Base-by-base conservation (phyloP, 1,139 yeast genomes). In the Candida sp. region DNA sequence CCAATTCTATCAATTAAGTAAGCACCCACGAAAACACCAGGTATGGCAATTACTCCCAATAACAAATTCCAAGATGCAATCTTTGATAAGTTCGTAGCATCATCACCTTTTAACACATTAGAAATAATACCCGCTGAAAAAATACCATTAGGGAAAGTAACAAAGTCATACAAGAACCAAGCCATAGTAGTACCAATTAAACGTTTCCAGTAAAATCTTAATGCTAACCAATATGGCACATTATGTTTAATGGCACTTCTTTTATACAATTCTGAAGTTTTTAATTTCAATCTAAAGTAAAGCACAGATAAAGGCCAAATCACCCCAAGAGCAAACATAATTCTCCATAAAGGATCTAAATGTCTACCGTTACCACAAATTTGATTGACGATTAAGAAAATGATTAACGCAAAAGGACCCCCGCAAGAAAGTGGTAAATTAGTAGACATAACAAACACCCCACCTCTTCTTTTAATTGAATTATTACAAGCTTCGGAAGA, bases 401-500 rank as follows among this genome's bases (percentile, higher is more conserved):
- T 71, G 45, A 74, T 70, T 43, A 82, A 61, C n/a, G 89, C 87
- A 60, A 86, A 82, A 15, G 93, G 93, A 6, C 89, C 89, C 45
- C 95, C 93, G 40, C 85, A 71, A 4, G 87, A 72, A 38, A 86
- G 66, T 3, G 93, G 93, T 40, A 86, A 67, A 59, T 86, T 86
- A 6, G 93, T 85, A 21, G 81, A 84, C 59, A 85, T 53, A 38
- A 79, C 74, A 54, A 85, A 83, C 4, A 77, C 73, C 30, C 82
- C 76, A 40, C 91, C 90, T 59, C 91, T 73, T 54, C 75, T 73
- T 54, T 72, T 79, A 39, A 75, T 71, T 2, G 81, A 70, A 49
- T 79, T 82, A 56, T 84, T 83, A 2, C 90, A 87, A 33, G 89
- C 86, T 59, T 84, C 91, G 36, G 82, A 77, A 1, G 89, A 88